Evolutionary conservation across 2,329 filamentous ascomycete genomes (phyloP).

Genomic region (Fusarium nanum): DNA sequence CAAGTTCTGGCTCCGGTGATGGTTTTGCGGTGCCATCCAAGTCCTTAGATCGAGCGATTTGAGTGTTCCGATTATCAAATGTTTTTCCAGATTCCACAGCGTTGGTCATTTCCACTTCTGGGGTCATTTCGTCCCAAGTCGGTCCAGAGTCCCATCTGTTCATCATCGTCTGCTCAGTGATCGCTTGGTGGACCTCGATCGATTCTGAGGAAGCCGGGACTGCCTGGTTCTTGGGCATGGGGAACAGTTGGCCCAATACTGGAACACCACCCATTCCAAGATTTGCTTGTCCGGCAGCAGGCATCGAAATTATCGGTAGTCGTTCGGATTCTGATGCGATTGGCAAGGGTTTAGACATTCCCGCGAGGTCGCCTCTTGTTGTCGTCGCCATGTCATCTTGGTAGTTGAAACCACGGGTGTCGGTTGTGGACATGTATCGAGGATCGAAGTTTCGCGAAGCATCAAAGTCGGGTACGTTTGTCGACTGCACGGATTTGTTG

Average conservation of each 20-base stretch:
- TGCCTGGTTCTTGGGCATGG: slow-evolving; percentile 52
- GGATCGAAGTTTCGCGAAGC: slow-evolving; percentile 27
- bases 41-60: not conserved
- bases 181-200: slow-evolving; percentile 42
- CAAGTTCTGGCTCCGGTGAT: slow-evolving; percentile 45
- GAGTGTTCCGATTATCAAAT: slow-evolving; percentile 50
- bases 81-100: slow-evolving; percentile 62
- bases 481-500: slow-evolving; percentile 1
- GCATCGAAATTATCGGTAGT: slow-evolving; percentile 55
- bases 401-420: slow-evolving; percentile 59
- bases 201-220: slow-evolving; percentile 32
- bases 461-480: slow-evolving; percentile 18
- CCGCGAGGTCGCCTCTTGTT: slow-evolving; percentile 44
- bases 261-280: slow-evolving; percentile 55
- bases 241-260: slow-evolving; percentile 57
- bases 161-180: slow-evolving; percentile 53
- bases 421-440: slow-evolving; percentile 52
- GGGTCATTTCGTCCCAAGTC: slow-evolving; percentile 59
- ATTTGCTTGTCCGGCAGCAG: slow-evolving; percentile 51
- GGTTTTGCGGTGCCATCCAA: not conserved
- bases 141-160: slow-evolving; percentile 62
- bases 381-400: slow-evolving; percentile 64
- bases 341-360: slow-evolving; percentile 31
- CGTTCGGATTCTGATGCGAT: slow-evolving; percentile 33
- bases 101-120: slow-evolving; percentile 62